Conservation (phyloP, 768 basidiomycete species). For the Lactarius akahatsu region DNA sequence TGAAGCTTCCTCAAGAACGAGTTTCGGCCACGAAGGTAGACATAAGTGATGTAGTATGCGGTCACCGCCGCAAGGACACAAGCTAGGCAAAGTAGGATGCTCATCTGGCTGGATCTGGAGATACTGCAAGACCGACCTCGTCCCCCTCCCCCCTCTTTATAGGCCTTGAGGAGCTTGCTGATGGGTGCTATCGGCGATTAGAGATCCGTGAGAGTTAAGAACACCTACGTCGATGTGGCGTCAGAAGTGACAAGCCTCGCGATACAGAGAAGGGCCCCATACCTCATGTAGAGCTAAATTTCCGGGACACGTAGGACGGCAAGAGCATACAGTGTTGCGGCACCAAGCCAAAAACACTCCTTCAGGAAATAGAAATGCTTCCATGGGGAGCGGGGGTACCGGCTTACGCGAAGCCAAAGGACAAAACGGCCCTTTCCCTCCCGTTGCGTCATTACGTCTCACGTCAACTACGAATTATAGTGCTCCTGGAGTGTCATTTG, state of each 20-base stretch:
- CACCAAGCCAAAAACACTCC: not conserved
- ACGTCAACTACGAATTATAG: slow-evolving; percentile 1
- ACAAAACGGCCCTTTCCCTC: slow-evolving; percentile 3
- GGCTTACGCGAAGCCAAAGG: slow-evolving; percentile 16
- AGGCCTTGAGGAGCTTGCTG: slow-evolving; percentile 8
- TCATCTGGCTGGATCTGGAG: slow-evolving; percentile 14
- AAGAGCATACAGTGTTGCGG: not conserved
- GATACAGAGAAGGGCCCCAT: slow-evolving; percentile 4
- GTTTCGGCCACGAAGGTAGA: slow-evolving; percentile 18
- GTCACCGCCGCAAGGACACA: slow-evolving; percentile 9
- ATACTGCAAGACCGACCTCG: not conserved
- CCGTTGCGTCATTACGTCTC: slow-evolving; percentile 21
- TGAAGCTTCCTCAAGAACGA: slow-evolving; percentile 23
- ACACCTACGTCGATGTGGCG: not conserved
- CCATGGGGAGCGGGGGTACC: not conserved
- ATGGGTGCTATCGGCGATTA: slow-evolving; percentile 14
- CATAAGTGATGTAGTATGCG: not conserved
- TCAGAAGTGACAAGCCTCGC: slow-evolving; percentile 9
- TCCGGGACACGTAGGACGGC: slow-evolving; percentile 17
- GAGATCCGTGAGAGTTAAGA: slow-evolving; percentile 14
- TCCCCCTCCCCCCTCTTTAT: slow-evolving; percentile 4
- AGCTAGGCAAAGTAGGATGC: slow-evolving; percentile 8
- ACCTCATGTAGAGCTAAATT: not conserved
- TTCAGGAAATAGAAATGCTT: slow-evolving; percentile 10
- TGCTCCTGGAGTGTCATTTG: slow-evolving; percentile 15